Evolutionary conservation across 139 green algal species (phyloP).

Genomic region (Chlamydomonas schloesseri): DNA sequence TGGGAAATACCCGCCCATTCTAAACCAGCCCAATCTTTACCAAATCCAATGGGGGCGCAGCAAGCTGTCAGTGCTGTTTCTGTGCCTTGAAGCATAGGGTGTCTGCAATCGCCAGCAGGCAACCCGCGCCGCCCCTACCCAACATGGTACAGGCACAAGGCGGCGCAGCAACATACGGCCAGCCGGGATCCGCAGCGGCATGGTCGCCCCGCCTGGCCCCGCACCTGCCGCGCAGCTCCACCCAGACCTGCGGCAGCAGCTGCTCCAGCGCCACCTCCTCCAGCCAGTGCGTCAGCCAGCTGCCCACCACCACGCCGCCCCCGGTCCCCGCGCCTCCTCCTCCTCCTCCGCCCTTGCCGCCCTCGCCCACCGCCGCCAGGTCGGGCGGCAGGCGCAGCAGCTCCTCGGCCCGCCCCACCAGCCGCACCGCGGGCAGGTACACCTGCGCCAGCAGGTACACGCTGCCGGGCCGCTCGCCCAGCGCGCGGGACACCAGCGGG

Average conservation of each 20-base stretch:
- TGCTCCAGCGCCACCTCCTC: conserved; percentile 43
- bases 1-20: too few species aligned
- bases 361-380: background rate
- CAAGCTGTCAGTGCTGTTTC: too few species aligned
- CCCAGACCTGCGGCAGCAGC: conserved; percentile 77
- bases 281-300: conserved; percentile 22
- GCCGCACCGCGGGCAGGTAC: conserved; percentile 28
- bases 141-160: too few species aligned
- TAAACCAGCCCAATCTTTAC: too few species aligned
- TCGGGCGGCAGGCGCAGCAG: conserved; percentile 27
- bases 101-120: too few species aligned
- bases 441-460: conserved; percentile 33
- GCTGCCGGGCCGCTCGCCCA: conserved; percentile 24
- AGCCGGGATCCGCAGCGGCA: too few species aligned
- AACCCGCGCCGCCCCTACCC: too few species aligned
- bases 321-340: background rate
- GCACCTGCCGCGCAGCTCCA: conserved; percentile 63
- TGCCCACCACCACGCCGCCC: background rate
- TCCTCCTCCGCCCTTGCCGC: background rate
- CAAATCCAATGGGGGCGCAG: too few species aligned
- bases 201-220: too few species aligned
- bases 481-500: background rate
- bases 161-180: too few species aligned
- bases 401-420: conserved; percentile 33
- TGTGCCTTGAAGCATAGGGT: too few species aligned